Conservation (phyloP, 129 eudicot species). For the Solidago caesia region DNA sequence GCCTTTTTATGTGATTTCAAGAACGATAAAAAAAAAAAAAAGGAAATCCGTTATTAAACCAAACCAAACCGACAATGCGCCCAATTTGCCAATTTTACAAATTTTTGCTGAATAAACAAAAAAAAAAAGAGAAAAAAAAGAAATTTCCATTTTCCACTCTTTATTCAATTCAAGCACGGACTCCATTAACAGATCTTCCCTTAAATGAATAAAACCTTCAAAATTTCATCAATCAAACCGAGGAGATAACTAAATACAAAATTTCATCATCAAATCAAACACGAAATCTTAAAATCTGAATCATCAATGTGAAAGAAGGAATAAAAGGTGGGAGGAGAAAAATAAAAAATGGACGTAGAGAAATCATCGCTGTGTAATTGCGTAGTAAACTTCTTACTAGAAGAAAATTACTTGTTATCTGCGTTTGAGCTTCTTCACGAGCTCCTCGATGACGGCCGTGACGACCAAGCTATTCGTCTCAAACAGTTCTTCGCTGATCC, state of each 20-base stretch:
- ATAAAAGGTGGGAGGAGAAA: background rate
- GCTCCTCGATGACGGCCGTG: slow-evolving; percentile 97
- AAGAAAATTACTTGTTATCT: slow-evolving; percentile 86
- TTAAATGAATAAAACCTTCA: background rate
- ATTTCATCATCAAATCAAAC: background rate
- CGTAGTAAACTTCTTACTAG: slow-evolving; percentile 92
- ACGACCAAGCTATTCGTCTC: slow-evolving; percentile 91
- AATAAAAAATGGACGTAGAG: slow-evolving; percentile 83
- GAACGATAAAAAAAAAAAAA: too few relatives aligned
- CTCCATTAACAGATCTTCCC: too few relatives aligned
- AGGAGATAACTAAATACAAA: background rate
- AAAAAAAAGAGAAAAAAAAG: too few relatives aligned
- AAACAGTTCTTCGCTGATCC: slow-evolving; percentile 87
- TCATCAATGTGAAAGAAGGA: slow-evolving; percentile 17
- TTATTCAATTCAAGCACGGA: too few relatives aligned
- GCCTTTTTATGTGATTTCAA: too few relatives aligned
- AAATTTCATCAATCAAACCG: background rate
- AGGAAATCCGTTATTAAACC: too few relatives aligned
- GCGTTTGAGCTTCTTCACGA: slow-evolving; percentile 99
- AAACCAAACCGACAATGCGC: too few relatives aligned
- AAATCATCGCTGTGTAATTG: slow-evolving; percentile 97
- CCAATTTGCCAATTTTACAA: too few relatives aligned
- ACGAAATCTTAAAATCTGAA: background rate
- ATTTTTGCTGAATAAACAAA: too few relatives aligned
- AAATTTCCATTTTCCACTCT: too few relatives aligned